Evolutionary conservation across 768 basidiomycete species (phyloP).

Genomic region (Trametes maxima): DNA sequence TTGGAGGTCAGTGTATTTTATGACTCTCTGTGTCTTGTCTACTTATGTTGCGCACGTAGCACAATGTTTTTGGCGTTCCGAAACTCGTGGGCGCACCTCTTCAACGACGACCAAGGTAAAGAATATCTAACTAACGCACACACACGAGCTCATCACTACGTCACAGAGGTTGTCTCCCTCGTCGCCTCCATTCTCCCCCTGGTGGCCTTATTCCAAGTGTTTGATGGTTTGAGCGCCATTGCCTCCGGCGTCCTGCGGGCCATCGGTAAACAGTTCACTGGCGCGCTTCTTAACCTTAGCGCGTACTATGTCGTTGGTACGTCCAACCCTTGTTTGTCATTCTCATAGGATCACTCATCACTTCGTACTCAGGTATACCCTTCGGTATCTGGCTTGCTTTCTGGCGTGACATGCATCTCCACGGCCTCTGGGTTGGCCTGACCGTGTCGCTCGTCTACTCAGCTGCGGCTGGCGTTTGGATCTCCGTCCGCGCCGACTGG

Average conservation of each 20-base stretch:
- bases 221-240: constrained; percentile 75
- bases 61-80: constrained; percentile 47
- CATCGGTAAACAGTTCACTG: constrained; percentile 75
- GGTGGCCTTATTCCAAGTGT: constrained; percentile 81
- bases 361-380: constrained; percentile 57
- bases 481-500: constrained; percentile 69
- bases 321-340: constrained; percentile 5
- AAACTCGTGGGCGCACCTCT: constrained; percentile 55
- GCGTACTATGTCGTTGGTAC: constrained; percentile 79
- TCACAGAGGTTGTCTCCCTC: constrained; percentile 41
- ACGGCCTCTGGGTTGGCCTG: constrained; percentile 86
- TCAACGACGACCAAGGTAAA: constrained; percentile 55
- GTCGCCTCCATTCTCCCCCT: constrained; percentile 60
- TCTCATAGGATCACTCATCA: not conserved
- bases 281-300: constrained; percentile 78
- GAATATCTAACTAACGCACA: not conserved
- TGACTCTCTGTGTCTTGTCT: not conserved
- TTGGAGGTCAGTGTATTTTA: constrained; percentile 51
- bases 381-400: constrained; percentile 81
- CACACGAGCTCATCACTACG: not conserved
- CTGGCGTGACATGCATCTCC: constrained; percentile 53
- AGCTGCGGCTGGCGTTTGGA: constrained; percentile 52
- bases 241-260: constrained; percentile 81
- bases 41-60: constrained; percentile 30
- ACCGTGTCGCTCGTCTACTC: constrained; percentile 66